Conservation (phyloP, 2,329 filamentous ascomycete species). For the Aureobasidium sp. region DNA sequence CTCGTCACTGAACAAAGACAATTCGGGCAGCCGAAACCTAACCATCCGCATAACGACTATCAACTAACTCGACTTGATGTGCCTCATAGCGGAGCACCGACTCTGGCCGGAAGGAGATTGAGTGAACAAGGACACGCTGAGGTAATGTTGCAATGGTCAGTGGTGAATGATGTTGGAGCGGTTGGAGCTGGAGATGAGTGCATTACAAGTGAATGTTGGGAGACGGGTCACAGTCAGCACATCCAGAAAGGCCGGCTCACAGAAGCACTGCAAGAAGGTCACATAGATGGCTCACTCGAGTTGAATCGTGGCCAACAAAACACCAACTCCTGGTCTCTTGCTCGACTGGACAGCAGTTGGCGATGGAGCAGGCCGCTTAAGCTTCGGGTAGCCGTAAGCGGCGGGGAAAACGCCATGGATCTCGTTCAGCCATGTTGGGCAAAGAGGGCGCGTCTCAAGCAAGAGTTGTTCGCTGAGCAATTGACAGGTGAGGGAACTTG, state of each 20-base stretch:
- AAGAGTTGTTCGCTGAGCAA: slow-evolving; percentile 1
- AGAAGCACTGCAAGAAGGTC: not conserved
- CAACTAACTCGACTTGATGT: not conserved
- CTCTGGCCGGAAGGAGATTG: not conserved
- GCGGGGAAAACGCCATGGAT: slow-evolving; percentile 9
- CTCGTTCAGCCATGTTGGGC: not conserved
- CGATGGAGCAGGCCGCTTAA: slow-evolving; percentile 1
- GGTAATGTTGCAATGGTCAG: not conserved
- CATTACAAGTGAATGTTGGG: not conserved
- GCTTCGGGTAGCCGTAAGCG: slow-evolving; percentile 6
- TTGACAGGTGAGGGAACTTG: slow-evolving; percentile 12
- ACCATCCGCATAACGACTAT: not conserved
- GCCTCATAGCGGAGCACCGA: not conserved
- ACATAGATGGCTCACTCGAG: not conserved
- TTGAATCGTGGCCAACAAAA: not conserved
- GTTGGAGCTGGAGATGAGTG: not conserved
- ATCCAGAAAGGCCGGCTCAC: not conserved
- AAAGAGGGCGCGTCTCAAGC: slow-evolving; percentile 7
- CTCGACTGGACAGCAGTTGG: not conserved
- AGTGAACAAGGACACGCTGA: not conserved
- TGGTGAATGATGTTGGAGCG: not conserved
- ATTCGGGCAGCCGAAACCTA: not conserved
- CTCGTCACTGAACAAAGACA: not conserved
- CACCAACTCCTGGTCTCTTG: not conserved
- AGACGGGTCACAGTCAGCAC: not conserved